Conservation (phyloP, 129 eudicot species). For the Pittosporum tobira region DNA sequence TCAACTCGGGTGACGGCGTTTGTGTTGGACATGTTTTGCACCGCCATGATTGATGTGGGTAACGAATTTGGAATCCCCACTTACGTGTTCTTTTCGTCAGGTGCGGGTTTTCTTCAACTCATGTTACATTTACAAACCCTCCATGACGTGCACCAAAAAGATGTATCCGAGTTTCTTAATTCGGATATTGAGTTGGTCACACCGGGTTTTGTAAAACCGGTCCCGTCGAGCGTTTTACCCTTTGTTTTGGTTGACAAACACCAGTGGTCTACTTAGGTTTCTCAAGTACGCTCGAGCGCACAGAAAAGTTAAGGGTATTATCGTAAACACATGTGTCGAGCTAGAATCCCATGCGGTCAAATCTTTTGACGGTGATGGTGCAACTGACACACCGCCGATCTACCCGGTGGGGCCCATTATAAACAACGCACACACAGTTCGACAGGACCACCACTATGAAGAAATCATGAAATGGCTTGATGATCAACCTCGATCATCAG, state of each 20-base stretch:
- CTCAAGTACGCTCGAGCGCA: conserved; percentile 26
- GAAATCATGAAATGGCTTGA: conserved; percentile 36
- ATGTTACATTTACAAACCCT: conserved; percentile 35
- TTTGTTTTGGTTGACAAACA: conserved; percentile 19
- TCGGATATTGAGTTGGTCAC: conserved; percentile 3
- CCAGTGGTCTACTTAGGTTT: conserved; percentile 24
- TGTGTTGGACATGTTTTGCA: conserved; percentile 53
- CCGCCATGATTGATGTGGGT: conserved; percentile 48
- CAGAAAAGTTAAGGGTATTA: conserved; percentile 40
- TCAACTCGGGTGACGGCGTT: conserved; percentile 17
- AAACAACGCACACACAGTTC: conserved; percentile 11
- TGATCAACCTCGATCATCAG: conserved; percentile 30
- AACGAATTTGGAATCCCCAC: conserved; percentile 33
- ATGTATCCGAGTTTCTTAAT: conserved; percentile 15
- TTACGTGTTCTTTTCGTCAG: conserved; percentile 37
- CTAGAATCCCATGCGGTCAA: conserved; percentile 32
- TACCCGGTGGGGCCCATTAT: conserved; percentile 46
- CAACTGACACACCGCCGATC: conserved; percentile 23
- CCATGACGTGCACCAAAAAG: conserved; percentile 23
- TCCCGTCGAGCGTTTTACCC: conserved; percentile 32
- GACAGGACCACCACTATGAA: background rate
- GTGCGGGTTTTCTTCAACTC: conserved; percentile 35
- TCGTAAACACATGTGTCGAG: conserved; percentile 43
- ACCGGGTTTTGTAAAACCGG: conserved; percentile 27
- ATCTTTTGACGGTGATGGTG: conserved; percentile 15